phyloP scores from a whole-genome alignment of 2,329 filamentous ascomycete species.

The Triangularia setosa region DNA sequence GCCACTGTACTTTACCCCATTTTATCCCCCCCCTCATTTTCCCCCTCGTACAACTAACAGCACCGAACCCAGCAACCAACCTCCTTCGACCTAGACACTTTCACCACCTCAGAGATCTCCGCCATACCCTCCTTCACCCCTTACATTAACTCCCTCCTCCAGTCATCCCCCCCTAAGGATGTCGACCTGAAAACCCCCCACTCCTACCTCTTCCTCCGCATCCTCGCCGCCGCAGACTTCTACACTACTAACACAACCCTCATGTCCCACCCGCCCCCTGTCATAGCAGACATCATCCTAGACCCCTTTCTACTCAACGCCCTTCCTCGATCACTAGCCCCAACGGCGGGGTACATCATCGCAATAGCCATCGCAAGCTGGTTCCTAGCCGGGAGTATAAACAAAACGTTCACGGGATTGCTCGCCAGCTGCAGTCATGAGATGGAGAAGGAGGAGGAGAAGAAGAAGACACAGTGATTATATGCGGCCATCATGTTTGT shows the following conservation, averaged over 20 bases:
- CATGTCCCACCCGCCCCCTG: conserved; percentile 70
- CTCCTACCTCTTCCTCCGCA: conserved; percentile 67
- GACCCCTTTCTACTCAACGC: conserved; percentile 81
- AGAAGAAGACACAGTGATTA: conserved; percentile 23
- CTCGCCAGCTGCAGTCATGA: not conserved
- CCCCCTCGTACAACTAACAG: conserved; percentile 7
- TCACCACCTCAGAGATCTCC: conserved; percentile 35
- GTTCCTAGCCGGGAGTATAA: conserved; percentile 40
- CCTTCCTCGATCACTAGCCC: conserved; percentile 71
- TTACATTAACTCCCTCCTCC: not conserved
- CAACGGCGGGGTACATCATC: conserved; percentile 66
- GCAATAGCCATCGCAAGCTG: conserved; percentile 52
- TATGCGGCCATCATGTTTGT: not conserved
- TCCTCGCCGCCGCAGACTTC: conserved; percentile 79
- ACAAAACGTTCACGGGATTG: conserved; percentile 20
- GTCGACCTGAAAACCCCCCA: conserved; percentile 24
- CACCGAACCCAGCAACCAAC: conserved; percentile 50
- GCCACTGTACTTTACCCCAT: too few relatives aligned
- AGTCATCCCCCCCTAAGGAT: not conserved
- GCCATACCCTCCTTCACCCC: not conserved
- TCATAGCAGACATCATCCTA: conserved; percentile 76
- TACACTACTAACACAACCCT: conserved; percentile 69
- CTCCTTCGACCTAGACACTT: conserved; percentile 65
- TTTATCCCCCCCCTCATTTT: conserved; percentile 18
- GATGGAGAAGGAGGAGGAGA: conserved; percentile 13